Evolutionary conservation across 2,329 filamentous ascomycete genomes (phyloP).

Genomic region (Bretziella fagacearum): DNA sequence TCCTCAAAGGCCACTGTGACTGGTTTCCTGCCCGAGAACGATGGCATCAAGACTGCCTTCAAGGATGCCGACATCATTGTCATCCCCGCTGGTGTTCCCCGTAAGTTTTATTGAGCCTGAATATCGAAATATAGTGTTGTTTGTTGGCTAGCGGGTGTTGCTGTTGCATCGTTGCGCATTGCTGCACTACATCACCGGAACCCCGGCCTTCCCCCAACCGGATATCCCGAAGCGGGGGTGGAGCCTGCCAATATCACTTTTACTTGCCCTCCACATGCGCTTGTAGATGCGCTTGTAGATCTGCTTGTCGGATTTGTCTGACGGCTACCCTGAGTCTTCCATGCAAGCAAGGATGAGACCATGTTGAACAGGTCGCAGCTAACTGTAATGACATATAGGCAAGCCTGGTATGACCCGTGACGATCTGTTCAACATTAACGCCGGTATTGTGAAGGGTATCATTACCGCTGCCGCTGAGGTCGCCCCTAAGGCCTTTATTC

Average conservation of each 20-base stretch:
- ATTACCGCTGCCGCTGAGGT: slow-evolving; percentile 76
- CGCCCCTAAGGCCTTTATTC: slow-evolving; percentile 81
- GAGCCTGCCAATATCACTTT: neutral
- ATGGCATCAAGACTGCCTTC: slow-evolving; percentile 73
- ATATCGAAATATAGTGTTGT: neutral
- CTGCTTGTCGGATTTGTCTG: too few species aligned
- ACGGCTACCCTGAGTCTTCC: too few species aligned
- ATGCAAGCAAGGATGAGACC: too few species aligned
- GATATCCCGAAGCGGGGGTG: slow-evolving; percentile 3
- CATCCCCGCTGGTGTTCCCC: slow-evolving; percentile 94
- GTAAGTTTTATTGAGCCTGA: slow-evolving; percentile 35
- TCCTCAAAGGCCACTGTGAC: slow-evolving; percentile 74
- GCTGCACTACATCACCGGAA: neutral
- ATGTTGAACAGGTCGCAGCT: too few species aligned
- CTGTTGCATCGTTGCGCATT: neutral
- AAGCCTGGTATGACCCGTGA: slow-evolving; percentile 99
- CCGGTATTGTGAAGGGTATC: slow-evolving; percentile 88
- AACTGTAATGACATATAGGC: too few species aligned
- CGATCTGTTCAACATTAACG: slow-evolving; percentile 99
- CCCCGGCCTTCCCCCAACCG: slow-evolving; percentile 7
- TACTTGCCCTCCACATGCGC: neutral
- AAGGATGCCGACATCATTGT: slow-evolving; percentile 90
- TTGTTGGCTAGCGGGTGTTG: neutral
- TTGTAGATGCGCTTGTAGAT: neutral
- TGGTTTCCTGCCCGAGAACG: slow-evolving; percentile 73